Conservation (phyloP, 257 asterid genomes). For the Solanum sejunctum region DNA sequence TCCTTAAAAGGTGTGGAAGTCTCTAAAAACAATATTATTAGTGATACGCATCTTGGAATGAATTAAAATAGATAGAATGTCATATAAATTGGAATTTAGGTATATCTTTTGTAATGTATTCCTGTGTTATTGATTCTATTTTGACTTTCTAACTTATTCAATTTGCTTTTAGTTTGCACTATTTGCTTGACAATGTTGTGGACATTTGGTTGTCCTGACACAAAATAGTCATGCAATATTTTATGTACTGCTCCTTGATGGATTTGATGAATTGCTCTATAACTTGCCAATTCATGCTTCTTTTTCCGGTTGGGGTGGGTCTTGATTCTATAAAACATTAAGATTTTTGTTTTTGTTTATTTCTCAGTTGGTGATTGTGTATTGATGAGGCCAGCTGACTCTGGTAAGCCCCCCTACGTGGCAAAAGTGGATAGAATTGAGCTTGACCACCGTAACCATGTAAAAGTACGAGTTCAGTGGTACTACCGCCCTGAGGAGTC, state of each 20-base stretch:
- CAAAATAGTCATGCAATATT: not conserved
- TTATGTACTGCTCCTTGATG: not conserved
- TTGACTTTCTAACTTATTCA: not conserved
- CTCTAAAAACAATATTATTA: not conserved
- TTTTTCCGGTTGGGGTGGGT: not conserved
- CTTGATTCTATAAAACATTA: not conserved
- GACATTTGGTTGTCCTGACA: not conserved
- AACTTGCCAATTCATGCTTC: not conserved
- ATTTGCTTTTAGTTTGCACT: not conserved
- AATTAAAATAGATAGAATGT: not conserved
- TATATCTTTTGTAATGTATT: not conserved
- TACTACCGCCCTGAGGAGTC: slow-evolving; percentile 80
- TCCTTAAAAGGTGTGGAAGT: not conserved
- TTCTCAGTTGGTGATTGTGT: slow-evolving; percentile 80
- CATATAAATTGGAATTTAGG: not conserved
- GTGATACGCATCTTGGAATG: not conserved
- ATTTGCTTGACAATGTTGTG: not conserved
- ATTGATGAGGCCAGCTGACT: slow-evolving; percentile 63
- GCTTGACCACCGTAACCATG: slow-evolving; percentile 65
- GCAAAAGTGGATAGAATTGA: slow-evolving; percentile 74
- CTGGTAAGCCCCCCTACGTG: slow-evolving; percentile 70
- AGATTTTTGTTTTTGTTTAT: not conserved
- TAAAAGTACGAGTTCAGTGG: slow-evolving; percentile 71
- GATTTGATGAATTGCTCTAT: not conserved
- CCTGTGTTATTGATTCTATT: not conserved